phyloP scores from a whole-genome alignment of 2,329 filamentous ascomycete species.

The Stachybotrys chartarum region DNA sequence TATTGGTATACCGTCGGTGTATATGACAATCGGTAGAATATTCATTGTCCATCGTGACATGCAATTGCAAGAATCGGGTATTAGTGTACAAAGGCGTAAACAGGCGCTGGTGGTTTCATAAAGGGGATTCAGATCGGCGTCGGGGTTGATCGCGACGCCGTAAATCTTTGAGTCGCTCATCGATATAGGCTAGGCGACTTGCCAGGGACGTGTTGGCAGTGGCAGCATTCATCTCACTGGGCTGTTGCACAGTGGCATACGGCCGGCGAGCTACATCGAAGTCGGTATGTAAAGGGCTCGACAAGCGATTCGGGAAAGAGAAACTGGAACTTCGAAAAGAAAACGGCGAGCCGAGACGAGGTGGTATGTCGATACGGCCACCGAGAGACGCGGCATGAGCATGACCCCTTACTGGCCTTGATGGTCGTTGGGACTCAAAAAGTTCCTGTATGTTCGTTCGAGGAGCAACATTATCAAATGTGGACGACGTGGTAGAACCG shows the following conservation, averaged over 20 bases:
- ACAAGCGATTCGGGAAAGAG: constrained; percentile 54
- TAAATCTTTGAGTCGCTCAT: constrained; percentile 49
- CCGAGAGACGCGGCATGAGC: neutral
- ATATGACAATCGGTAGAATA: too few relatives aligned
- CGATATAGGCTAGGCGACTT: constrained; percentile 49
- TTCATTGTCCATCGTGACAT: constrained; percentile 7
- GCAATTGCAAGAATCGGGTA: constrained; percentile 5
- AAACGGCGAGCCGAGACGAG: constrained; percentile 55
- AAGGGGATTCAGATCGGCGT: constrained; percentile 42
- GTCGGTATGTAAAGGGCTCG: constrained; percentile 38
- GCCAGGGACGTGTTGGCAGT: constrained; percentile 36
- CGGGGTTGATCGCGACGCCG: constrained; percentile 34
- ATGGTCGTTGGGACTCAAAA: constrained; percentile 23
- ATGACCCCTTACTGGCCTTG: constrained; percentile 1
- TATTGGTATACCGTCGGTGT: too few relatives aligned
- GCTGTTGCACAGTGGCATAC: constrained; percentile 51
- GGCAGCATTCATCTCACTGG: constrained; percentile 24
- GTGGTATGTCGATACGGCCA: constrained; percentile 20
- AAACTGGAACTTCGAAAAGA: constrained; percentile 41
- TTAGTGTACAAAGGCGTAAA: constrained; percentile 12
- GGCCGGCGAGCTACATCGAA: constrained; percentile 38
- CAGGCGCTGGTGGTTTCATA: constrained; percentile 21
- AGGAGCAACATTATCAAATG: constrained; percentile 30
- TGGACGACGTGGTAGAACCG: constrained; percentile 24
- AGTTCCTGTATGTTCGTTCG: constrained; percentile 34